Conservation (phyloP, 148 eudicot species). For the Oxyria digyna region DNA sequence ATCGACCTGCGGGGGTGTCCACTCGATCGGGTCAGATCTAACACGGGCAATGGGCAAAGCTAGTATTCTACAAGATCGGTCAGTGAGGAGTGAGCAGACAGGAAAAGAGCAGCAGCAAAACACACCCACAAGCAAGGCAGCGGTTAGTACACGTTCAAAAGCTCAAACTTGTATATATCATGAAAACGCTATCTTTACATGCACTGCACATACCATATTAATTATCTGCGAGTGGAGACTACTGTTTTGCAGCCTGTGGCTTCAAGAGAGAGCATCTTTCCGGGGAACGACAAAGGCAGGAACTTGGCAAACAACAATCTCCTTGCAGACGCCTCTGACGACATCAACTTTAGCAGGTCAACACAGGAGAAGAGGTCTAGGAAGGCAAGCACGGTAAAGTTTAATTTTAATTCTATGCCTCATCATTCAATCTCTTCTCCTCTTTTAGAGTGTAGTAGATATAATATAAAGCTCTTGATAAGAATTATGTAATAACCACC, state of each 20-base stretch:
- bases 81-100: slow-evolving; percentile 38
- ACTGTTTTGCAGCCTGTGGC: slow-evolving; percentile 54
- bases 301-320: slow-evolving; percentile 16
- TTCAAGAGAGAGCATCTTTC: slow-evolving; percentile 67
- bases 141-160: slow-evolving; percentile 31
- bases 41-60: slow-evolving; percentile 64
- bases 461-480: not conserved
- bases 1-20: slow-evolving; percentile 74
- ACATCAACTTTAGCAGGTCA: slow-evolving; percentile 40
- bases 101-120: slow-evolving; percentile 32
- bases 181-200: not conserved
- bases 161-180: not conserved
- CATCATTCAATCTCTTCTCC: no score
- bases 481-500: not conserved
- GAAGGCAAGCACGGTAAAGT: slow-evolving; percentile 74
- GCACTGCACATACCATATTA: not conserved
- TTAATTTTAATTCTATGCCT: no score
- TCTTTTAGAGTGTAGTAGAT: not conserved
- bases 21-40: slow-evolving; percentile 87
- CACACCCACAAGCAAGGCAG: slow-evolving; percentile 75
- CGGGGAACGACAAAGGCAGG: slow-evolving; percentile 39
- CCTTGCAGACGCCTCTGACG: slow-evolving; percentile 25
- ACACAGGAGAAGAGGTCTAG: slow-evolving; percentile 59
- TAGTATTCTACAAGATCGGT: slow-evolving; percentile 27
- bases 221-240: not conserved